These are phyloP conservation scores for Spathaspora arborariae DNA, from an alignment of 805 yeast genomes.

Conservation along the genomic window DNA sequence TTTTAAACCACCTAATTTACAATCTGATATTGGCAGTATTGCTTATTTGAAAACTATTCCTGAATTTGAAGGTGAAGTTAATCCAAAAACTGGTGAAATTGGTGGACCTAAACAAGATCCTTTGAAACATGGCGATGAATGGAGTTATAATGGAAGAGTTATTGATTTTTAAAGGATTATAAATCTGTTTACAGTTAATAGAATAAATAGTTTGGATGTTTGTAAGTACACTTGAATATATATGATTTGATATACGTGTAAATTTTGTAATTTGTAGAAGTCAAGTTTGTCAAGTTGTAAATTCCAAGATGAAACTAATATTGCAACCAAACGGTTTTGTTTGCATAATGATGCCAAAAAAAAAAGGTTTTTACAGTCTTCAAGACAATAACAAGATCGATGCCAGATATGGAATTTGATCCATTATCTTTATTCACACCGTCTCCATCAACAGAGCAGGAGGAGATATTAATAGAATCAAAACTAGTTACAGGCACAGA, in stretches of 20 bases:
- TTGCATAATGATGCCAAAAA: background rate
- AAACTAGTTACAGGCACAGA: background rate
- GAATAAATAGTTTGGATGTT: too few relatives aligned
- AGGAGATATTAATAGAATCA: background rate
- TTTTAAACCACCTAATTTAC: conserved; percentile 23
- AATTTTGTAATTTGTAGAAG: too few relatives aligned
- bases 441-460: conserved; percentile 3
- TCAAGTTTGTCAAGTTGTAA: too few relatives aligned
- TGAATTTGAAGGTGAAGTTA: conserved; percentile 91
- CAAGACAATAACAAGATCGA: background rate
- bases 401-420: conserved; percentile 33
- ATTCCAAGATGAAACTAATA: too few relatives aligned
- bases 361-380: background rate
- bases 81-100: conserved; percentile 91
- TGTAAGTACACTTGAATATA: too few relatives aligned
- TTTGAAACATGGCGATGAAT: conserved; percentile 75
- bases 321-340: background rate
- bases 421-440: conserved; percentile 40
- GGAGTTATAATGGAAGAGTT: conserved; percentile 93
- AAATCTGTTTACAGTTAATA: too few relatives aligned
- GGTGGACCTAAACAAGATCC: conserved; percentile 99
- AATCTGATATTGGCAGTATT: conserved; percentile 57
- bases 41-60: conserved; percentile 76
- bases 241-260: too few relatives aligned
- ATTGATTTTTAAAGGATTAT: conserved; percentile 87